Conservation (phyloP, 2,329 filamentous ascomycete species). For the Stagonosporopsis chrysanthemi region DNA sequence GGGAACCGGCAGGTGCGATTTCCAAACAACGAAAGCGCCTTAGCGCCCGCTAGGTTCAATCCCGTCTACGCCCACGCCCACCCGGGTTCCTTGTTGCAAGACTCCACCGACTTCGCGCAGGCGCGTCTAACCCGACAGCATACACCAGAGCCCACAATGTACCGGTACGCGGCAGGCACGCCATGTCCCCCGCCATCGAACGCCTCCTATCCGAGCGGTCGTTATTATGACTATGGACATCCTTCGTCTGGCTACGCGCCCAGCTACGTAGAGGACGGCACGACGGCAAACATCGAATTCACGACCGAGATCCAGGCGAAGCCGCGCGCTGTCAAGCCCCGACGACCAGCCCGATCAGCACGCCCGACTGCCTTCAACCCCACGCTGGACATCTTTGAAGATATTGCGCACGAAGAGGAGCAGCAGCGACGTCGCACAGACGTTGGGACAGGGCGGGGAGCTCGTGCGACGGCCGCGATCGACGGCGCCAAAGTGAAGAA, state of each 20-base stretch:
- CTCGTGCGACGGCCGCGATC: conserved; percentile 38
- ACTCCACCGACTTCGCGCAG: conserved; percentile 29
- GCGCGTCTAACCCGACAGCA: conserved; percentile 22
- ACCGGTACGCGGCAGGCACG: conserved; percentile 46
- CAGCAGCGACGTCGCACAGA: conserved; percentile 28
- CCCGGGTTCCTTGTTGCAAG: conserved; percentile 8
- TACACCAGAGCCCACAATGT: conserved; percentile 34
- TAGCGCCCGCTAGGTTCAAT: conserved; percentile 17
- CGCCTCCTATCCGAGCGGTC: conserved; percentile 33
- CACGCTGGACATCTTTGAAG: conserved; percentile 48
- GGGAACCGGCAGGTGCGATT: conserved; percentile 2
- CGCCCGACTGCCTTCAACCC: conserved; percentile 44
- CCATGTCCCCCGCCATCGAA: conserved; percentile 45
- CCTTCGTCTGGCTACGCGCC: conserved; percentile 43
- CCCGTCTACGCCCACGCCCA: conserved; percentile 8
- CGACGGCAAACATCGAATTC: conserved; percentile 49
- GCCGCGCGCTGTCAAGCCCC: conserved; percentile 42
- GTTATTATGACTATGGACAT: conserved; percentile 37
- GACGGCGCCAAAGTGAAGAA: conserved; percentile 33
- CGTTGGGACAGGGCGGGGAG: conserved; percentile 35
- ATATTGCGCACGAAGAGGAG: conserved; percentile 47
- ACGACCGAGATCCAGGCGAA: conserved; percentile 46
- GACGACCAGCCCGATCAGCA: conserved; percentile 41
- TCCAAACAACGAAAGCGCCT: conserved; percentile 9
- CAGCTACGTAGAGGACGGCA: conserved; percentile 43